Evolutionary conservation across 495 filamentous ascomycete genomes (phyloP), one percentile per base, ranked within the genome.

Genomic region (Tricharina praecox): DNA sequence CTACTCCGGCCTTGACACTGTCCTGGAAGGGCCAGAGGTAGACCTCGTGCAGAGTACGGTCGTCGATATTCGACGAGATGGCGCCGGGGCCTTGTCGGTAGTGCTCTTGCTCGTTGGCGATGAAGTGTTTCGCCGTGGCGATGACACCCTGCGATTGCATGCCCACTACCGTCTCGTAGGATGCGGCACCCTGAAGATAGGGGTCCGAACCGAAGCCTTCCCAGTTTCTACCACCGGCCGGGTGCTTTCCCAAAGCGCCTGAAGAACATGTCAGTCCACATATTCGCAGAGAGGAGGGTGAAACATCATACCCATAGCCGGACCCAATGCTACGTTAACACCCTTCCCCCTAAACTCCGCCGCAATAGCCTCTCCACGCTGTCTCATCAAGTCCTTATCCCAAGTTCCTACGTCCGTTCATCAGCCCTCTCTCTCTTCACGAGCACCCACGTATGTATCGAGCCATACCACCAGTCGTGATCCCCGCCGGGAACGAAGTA

Each of bases 21-120:
- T 81, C 78, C 2, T 78, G 76, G 63, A 88, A 86, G 1, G 81
- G 81, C 82, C 82, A 87, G 3, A 82, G 66, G 54, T 86, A 87
- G 13, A 85, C 50, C 51, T 86, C 81, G 60, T 86, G 82, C 15
- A 86, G 58, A 0, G 81, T 81, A 11, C 78, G 69, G 49, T 87
- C 82, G 61, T 85, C 79, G 58, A 74, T 65, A 42, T 73, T 68
- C 18, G 49, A 38, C 9, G 52, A 59, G 32, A 60, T 25, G 19
- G 40, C 25, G 5, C 30, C 28, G 47, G 55, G 49, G 8, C 56
- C 55, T 37, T 37, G 34, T 3, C 56, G 46, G 40, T 48, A 55
- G 21, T 48, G 62, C 61, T 84, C 81, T 63, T 83, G 81, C 63
- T 85, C 81, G 56, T 87, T 81, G 21, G 72, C 78, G 50, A 85